These are phyloP conservation scores for Chiua sp. DNA, from an alignment of 1,284 basidiomycete genomes.

Conservation along the genomic window DNA sequence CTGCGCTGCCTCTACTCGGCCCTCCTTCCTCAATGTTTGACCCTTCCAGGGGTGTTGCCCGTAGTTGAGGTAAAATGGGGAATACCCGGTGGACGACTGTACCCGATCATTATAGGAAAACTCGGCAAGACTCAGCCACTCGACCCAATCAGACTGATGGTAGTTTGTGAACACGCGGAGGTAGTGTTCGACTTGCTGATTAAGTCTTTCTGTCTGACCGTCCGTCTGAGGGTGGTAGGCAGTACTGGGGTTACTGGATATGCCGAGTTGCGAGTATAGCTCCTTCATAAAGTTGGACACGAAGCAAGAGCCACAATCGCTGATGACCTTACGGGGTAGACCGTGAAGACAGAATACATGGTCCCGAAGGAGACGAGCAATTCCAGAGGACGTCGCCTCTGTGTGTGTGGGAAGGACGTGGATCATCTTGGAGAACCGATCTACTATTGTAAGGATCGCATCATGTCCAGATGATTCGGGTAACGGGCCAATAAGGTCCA, in stretches of 20 bases:
- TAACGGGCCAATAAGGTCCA: no score
- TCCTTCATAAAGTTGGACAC: background rate
- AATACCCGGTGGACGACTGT: background rate
- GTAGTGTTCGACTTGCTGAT: slow-evolving; percentile 47
- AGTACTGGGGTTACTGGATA: slow-evolving; percentile 8
- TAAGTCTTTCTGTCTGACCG: slow-evolving; percentile 41
- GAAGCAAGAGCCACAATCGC: background rate
- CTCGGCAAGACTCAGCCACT: slow-evolving; percentile 5
- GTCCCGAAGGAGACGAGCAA: no score
- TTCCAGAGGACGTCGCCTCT: no score
- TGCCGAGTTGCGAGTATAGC: background rate
- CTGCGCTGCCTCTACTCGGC: slow-evolving; percentile 1
- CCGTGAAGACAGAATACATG: no score
- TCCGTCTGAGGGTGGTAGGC: slow-evolving; percentile 14
- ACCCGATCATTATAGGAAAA: slow-evolving; percentile 4
- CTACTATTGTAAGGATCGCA: no score
- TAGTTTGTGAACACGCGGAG: slow-evolving; percentile 32
- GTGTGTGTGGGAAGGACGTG: background rate
- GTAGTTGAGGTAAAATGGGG: slow-evolving; percentile 8
- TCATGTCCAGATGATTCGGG: no score
- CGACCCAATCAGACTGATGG: slow-evolving; percentile 5
- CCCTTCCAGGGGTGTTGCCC: slow-evolving; percentile 35
- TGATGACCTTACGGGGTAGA: background rate
- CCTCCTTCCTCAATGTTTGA: background rate
- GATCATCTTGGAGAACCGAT: background rate